Base-by-base conservation (phyloP, 768 basidiomycete species). In the Exidia glandulosa region DNA sequence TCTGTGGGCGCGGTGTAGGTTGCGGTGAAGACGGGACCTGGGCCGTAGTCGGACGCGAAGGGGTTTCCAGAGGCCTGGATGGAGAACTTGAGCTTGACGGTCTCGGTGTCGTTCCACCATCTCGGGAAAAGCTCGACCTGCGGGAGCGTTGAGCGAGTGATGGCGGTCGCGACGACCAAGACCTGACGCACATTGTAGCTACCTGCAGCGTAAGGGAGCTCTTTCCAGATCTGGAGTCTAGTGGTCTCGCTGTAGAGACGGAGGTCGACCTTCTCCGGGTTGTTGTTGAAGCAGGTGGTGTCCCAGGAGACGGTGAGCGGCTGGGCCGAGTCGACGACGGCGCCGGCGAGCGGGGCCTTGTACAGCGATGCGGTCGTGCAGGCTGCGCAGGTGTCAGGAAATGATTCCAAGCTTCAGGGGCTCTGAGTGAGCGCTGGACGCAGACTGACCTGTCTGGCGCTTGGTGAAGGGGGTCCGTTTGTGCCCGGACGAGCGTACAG, bases 11-110 rank as follows among this genome's bases (percentile, higher is more conserved):
- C 63, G 3, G 75, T 69, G 70, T 84, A 86, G 1, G 82, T 86
- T 0, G 83, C 85, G 10, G 75, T 82, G 66, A 88, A 84, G 59
- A 89, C 69, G 48, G 89, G 89, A 0, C 85, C 88, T 7, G 83
- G 82, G 29, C 85, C 81, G 37, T 82, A 69, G 45, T 75, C 70
- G 56, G 76, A 73, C 29, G 80, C 67, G 75, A 84, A 85, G 3
- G 80, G 77, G 4, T 74, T 62, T 27, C 79, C 80, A 6, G 76
- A 64, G 1, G 78, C 64, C 47, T 88, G 75, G 65, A 90, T 84
- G 54, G 74, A 70, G 60, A 90, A 67, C 66, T 89, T 85, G 19
- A 90, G 78, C 2, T 67, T 66, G 34, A 78, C 69, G 1, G 73
- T 67, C 1, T 73, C 47, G 4, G 83, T 79, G 0, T 79, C 67